Evolutionary conservation across 768 basidiomycete genomes (phyloP).

Genomic region (Phylloporus arenicola): DNA sequence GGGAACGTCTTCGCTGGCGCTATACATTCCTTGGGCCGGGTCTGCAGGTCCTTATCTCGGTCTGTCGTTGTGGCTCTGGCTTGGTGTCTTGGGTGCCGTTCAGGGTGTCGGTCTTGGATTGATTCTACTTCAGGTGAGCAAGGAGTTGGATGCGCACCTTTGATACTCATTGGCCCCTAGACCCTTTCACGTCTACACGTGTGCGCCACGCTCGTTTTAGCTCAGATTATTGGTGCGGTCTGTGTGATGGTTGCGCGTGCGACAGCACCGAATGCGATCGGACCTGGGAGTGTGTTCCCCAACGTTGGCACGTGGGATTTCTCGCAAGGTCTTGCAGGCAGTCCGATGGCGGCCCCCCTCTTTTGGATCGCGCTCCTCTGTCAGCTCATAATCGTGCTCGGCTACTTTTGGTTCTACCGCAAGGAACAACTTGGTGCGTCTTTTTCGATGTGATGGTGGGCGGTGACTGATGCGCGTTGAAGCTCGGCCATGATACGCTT

Average conservation of each 20-base stretch:
- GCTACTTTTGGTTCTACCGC: constrained; percentile 97
- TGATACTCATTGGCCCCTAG: constrained; percentile 20
- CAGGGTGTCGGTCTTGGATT: constrained; percentile 93
- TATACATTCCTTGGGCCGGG: constrained; percentile 94
- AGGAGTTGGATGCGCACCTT: neutral
- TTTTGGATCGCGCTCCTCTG: constrained; percentile 85
- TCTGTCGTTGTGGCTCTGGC: constrained; percentile 89
- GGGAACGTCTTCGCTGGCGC: constrained; percentile 90
- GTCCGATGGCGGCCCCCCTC: constrained; percentile 75
- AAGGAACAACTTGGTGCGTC: constrained; percentile 83
- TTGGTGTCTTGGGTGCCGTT: constrained; percentile 89
- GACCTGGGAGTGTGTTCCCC: constrained; percentile 87
- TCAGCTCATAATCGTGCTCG: constrained; percentile 80
- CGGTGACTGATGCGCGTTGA: neutral
- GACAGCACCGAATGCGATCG: constrained; percentile 84
- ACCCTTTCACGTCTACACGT: constrained; percentile 92
- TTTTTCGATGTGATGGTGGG: too few species aligned
- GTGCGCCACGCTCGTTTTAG: constrained; percentile 85
- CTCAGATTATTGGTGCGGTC: constrained; percentile 83
- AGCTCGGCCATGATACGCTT: constrained; percentile 24
- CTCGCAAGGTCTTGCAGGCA: constrained; percentile 60
- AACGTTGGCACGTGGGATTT: constrained; percentile 91
- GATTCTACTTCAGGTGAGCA: constrained; percentile 66
- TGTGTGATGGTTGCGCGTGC: constrained; percentile 93
- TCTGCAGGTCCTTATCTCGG: constrained; percentile 81